Conservation (phyloP, 768 basidiomycete species). For the Crepidotus variabilis region DNA sequence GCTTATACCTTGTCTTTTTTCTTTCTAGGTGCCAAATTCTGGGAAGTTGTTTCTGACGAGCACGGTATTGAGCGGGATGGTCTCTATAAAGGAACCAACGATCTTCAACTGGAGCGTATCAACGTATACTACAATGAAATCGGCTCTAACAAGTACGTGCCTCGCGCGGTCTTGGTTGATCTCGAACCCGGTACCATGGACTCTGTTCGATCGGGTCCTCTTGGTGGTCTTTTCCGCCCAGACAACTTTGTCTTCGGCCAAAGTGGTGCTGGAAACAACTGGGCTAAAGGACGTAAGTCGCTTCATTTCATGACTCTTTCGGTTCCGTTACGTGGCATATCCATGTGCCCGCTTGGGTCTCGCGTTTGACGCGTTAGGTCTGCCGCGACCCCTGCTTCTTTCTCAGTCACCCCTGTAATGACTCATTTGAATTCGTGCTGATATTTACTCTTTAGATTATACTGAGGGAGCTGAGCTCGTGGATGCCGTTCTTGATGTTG, state of each 20-base stretch:
- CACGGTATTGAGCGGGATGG: constrained; percentile 95
- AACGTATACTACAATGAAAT: constrained; percentile 98
- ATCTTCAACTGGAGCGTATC: constrained; percentile 96
- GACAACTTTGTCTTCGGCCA: constrained; percentile 99
- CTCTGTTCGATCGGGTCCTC: constrained; percentile 84
- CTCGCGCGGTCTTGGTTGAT: constrained; percentile 95
- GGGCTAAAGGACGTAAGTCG: constrained; percentile 97
- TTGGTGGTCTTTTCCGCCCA: constrained; percentile 91
- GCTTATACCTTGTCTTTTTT: constrained; percentile 11
- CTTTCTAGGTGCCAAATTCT: constrained; percentile 82
- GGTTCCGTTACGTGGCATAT: background rate
- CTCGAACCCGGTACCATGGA: constrained; percentile 98
- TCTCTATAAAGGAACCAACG: constrained; percentile 88
- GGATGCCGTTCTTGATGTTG: constrained; percentile 96
- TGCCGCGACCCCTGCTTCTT: background rate
- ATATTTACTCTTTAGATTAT: constrained; percentile 51
- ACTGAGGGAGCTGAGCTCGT: constrained; percentile 98
- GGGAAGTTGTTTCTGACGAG: constrained; percentile 98
- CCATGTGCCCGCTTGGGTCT: background rate
- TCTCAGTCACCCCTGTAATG: constrained; percentile 2
- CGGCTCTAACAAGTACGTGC: constrained; percentile 95
- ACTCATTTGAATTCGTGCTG: constrained; percentile 11
- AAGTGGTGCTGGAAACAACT: constrained; percentile 98
- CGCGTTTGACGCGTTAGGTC: constrained; percentile 21
- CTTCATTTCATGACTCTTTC: background rate